Percentiles rank a stretch among this genome's conserved stretches.
Evolutionary conservation across 2,329 filamentous ascomycete genomes (phyloP).

Genomic region (Aureobasidium melanogenum): DNA sequence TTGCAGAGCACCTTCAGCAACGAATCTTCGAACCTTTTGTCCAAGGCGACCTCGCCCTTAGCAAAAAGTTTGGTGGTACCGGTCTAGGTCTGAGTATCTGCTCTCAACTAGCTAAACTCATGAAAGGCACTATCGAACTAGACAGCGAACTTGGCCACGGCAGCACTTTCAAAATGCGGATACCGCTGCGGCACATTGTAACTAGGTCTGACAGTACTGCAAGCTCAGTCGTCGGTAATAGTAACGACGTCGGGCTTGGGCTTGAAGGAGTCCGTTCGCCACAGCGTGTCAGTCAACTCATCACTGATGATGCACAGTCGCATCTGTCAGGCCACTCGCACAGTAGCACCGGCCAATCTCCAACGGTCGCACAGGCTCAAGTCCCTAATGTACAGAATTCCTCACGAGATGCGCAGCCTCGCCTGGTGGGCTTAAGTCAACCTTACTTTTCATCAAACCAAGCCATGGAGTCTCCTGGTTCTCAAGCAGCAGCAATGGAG

Average conservation of each 20-base stretch:
- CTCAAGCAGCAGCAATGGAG: conserved; percentile 58
- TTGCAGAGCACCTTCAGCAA: conserved; percentile 65
- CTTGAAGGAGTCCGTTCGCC: conserved; percentile 13
- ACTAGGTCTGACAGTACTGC: conserved; percentile 52
- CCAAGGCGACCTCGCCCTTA: conserved; percentile 81
- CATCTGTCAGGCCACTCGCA: conserved; percentile 9
- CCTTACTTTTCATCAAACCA: conserved; percentile 60
- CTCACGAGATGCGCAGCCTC: conserved; percentile 59
- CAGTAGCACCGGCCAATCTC: conserved; percentile 7
- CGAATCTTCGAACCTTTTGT: conserved; percentile 92
- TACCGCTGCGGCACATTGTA: conserved; percentile 69
- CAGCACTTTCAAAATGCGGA: conserved; percentile 72
- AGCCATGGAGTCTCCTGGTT: conserved; percentile 44
- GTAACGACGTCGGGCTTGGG: conserved; percentile 21
- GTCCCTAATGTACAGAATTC: conserved; percentile 18
- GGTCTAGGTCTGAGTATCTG: conserved; percentile 84
- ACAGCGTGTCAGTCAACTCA: conserved; percentile 12
- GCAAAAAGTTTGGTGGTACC: conserved; percentile 83
- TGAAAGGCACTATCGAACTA: conserved; percentile 69
- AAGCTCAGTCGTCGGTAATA: conserved; percentile 25
- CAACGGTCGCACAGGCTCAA: conserved; percentile 18
- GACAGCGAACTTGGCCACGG: conserved; percentile 64
- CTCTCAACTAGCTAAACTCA: conserved; percentile 71
- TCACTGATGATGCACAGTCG: conserved; percentile 9
- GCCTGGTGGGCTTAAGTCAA: conserved; percentile 71